A percentile compares a stretch with the other conserved stretches of the same genome.
Conservation (phyloP, 2,329 filamentous ascomycete genomes). For the Ascochyta pisi region DNA sequence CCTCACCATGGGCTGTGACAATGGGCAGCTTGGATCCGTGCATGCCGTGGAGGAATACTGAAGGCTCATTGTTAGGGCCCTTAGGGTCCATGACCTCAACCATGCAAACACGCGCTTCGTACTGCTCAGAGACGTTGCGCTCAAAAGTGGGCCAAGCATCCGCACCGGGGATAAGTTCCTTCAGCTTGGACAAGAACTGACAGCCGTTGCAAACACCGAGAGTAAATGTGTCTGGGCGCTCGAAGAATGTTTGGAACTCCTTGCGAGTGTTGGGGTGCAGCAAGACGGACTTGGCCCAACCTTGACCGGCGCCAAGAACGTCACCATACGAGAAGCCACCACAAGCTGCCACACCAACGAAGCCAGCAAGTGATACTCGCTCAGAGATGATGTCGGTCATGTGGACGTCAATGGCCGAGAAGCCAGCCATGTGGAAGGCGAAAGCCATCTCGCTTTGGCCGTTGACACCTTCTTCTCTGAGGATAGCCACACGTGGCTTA, state of each 20-base stretch:
- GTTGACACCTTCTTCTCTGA: slow-evolving; percentile 95
- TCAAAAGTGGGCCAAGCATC: slow-evolving; percentile 84
- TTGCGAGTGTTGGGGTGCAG: slow-evolving; percentile 77
- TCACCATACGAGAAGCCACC: slow-evolving; percentile 97
- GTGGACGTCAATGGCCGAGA: slow-evolving; percentile 90
- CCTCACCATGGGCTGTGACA: slow-evolving; percentile 89
- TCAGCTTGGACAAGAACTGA: slow-evolving; percentile 87
- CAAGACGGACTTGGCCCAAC: slow-evolving; percentile 93
- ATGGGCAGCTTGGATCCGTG: slow-evolving; percentile 81
- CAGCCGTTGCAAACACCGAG: slow-evolving; percentile 98
- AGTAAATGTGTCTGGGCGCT: slow-evolving; percentile 85
- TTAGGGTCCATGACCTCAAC: slow-evolving; percentile 73
- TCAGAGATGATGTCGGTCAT: slow-evolving; percentile 90
- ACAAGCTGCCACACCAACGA: slow-evolving; percentile 89
- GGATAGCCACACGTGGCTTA: slow-evolving; percentile 83
- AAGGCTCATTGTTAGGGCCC: slow-evolving; percentile 53
- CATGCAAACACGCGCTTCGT: slow-evolving; percentile 88
- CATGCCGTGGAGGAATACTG: slow-evolving; percentile 94
- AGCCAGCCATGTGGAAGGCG: slow-evolving; percentile 89
- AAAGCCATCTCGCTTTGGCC: slow-evolving; percentile 98
- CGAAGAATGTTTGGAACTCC: slow-evolving; percentile 86
- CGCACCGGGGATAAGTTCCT: slow-evolving; percentile 85
- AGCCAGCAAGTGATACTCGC: slow-evolving; percentile 79
- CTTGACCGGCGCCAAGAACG: slow-evolving; percentile 90
- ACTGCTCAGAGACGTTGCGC: slow-evolving; percentile 83